Conservation (phyloP, 192 early-diverging fungal species). For the Coemansia sp. region DNA sequence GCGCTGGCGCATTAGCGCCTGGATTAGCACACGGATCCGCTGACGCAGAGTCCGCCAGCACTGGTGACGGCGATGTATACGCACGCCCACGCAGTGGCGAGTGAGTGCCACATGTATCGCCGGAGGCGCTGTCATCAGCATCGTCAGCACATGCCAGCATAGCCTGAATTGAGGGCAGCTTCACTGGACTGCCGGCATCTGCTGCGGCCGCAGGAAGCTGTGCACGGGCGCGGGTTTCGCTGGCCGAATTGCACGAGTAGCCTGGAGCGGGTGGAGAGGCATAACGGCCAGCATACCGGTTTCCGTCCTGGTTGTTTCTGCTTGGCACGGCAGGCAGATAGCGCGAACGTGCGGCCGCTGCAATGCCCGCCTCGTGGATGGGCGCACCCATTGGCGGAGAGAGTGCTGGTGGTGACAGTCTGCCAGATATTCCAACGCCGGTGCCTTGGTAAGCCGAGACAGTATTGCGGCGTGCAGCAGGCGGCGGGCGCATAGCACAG, state of each 20-base stretch:
- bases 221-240: not conserved
- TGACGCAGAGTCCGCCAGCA: not conserved
- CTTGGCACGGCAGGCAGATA: slow-evolving; percentile 20
- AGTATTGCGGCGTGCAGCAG: slow-evolving; percentile 18
- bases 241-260: not conserved
- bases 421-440: not conserved
- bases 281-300: not conserved
- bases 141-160: slow-evolving; percentile 22
- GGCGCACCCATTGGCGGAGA: not conserved
- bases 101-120: not conserved
- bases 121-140: not conserved
- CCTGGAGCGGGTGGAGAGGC: not conserved
- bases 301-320: not conserved
- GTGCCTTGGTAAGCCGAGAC: slow-evolving; percentile 12
- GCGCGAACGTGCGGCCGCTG: slow-evolving; percentile 17
- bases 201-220: not conserved
- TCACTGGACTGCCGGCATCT: slow-evolving; percentile 4
- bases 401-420: not conserved
- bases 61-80: slow-evolving; percentile 25
- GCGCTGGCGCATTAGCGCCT: not conserved
- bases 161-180: slow-evolving; percentile 34
- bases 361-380: not conserved
- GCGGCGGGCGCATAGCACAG: not conserved
- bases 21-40: not conserved
- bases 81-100: slow-evolving; percentile 10